Evolutionary conservation across 1,139 yeast genomes (phyloP), one percentile per base, ranked within the genome.

Genomic region (Suhomyces panamericanus): DNA sequence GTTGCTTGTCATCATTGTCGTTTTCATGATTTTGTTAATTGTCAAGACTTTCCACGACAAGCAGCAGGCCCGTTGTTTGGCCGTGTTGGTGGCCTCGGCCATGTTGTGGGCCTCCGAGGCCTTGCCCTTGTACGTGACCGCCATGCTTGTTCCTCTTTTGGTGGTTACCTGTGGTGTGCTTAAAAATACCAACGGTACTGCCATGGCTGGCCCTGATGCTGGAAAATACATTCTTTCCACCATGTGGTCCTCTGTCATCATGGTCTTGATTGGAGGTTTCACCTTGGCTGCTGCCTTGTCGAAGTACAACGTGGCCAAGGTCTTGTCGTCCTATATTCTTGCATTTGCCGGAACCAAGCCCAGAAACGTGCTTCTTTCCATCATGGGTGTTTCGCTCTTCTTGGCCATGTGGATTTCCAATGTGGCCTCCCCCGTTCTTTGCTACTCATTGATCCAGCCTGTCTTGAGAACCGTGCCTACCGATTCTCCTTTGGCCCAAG

Each of bases 371-470:
- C 70, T 90, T 38, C 67, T 90, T 40, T 80, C 95, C 8, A 83
- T 87, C 51, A 89, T 91, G 97, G 70, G 78, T 39, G 93, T 91
- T 41, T 89, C 96, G 0, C 73, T 90, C 38, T 82, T 91, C 56
- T 81, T 87, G 40, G 83, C 96, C 11, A 91, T 93, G 90, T 91
- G 96, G 96, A 93, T 91, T 41, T 86, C 96, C 15, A 91, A 91
- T 61, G 97, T 91, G 35, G 98, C 98, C 1, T 93, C 97, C 0
- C 98, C 98, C 0, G 97, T 91, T 2, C 75, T 91, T 47, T 87
- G 96, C 66, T 89, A 79, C 60, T 88, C 96, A 2, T 85, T 91
- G 53, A 85, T 93, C 47, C 96, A 89, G 63, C 96, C 97, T 0
- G 73, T 91, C 34, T 71, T 91, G 55, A 78, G 96, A 56, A 86